Evolutionary conservation across 352 stramenopile genomes (phyloP), one percentile per base, ranked within the genome.

Genomic region (Phytophthora capsici): DNA sequence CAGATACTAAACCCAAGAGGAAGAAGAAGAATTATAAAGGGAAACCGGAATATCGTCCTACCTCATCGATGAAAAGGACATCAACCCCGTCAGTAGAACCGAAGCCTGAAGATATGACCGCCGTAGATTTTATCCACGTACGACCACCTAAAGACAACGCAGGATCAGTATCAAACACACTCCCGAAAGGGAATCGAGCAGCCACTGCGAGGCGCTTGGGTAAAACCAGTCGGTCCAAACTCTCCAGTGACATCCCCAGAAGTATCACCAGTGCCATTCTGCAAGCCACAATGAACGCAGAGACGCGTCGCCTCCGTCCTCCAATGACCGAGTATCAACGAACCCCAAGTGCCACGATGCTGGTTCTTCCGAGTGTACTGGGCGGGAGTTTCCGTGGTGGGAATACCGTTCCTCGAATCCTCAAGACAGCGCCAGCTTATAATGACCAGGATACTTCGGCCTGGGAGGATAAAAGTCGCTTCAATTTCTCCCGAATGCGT

Each of bases 1-100:
- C 32, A 5, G 64, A 77, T 6, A 79, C 67, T 4, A 80, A 73
- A 44, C 61, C 28, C 60, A 78, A 67, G 40, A 71, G 44, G 32
- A 71, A 63, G 23, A 69, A 62, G 20, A 66, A 66, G 20, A 70
- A 71, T 8, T 45, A 17, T 19, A 71, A 69, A 34, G 23, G 26
- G 0, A 75, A 68, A 56, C 46, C 57, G 2, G 40, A 71, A 20
- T 30, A 52, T 22, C 40, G 23, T 47, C 37, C 37, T n/a, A 49
- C 45, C 41, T 53, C 34, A 34, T 60, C 51, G 14, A 58, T 22
- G 13, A 44, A 34, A 34, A 34, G 23, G 16, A 12, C 36, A 36
- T n/a, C 48, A 13, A 32, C 45, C 2, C n/a, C 20, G 5, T 8
- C 28, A 14, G 1, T 45, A 43, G 56, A 32, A 34, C 30, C 53